A percentile compares a stretch with the other conserved stretches of the same genome.
Conservation (phyloP, 768 basidiomycete species). For the Leccinum uliginosum region DNA sequence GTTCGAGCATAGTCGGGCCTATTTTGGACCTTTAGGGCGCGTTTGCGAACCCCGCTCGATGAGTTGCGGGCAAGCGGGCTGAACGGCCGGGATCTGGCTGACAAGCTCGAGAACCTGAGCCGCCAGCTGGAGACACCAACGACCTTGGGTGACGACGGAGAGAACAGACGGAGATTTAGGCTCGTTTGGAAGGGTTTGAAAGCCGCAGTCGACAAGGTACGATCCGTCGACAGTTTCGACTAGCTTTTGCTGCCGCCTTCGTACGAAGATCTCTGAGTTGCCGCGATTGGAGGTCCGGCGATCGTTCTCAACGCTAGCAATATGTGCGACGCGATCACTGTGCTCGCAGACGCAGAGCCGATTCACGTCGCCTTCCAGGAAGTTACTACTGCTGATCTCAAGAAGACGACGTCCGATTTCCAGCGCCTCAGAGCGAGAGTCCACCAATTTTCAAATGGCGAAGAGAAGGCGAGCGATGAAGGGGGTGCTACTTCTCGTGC, state of each 20-base stretch:
- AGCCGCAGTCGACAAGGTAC: slow-evolving; percentile 22
- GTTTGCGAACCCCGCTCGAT: slow-evolving; percentile 25
- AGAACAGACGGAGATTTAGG: slow-evolving; percentile 16
- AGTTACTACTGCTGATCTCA: slow-evolving; percentile 4
- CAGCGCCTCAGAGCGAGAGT: background rate
- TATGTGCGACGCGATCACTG: slow-evolving; percentile 17
- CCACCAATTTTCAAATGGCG: background rate
- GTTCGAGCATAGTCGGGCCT: slow-evolving; percentile 30
- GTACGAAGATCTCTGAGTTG: slow-evolving; percentile 15
- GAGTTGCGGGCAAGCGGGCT: slow-evolving; percentile 13
- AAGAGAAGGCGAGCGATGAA: slow-evolving; percentile 1
- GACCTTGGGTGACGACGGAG: slow-evolving; percentile 3
- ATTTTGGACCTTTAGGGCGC: slow-evolving; percentile 23
- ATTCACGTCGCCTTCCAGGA: slow-evolving; percentile 11
- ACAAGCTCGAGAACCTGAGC: slow-evolving; percentile 17
- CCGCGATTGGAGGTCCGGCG: slow-evolving; percentile 26
- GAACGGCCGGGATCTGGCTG: slow-evolving; percentile 10
- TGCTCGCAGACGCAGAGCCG: slow-evolving; percentile 10
- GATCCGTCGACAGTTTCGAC: slow-evolving; percentile 21
- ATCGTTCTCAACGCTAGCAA: slow-evolving; percentile 30
- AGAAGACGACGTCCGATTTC: slow-evolving; percentile 3
- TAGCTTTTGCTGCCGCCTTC: slow-evolving; percentile 21
- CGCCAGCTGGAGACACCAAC: slow-evolving; percentile 18
- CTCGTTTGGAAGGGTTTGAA: slow-evolving; percentile 24
- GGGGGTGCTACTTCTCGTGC: background rate